phyloP scores from a whole-genome alignment of 1,284 basidiomycete genomes.

The Ceraceosorus guamensis region DNA sequence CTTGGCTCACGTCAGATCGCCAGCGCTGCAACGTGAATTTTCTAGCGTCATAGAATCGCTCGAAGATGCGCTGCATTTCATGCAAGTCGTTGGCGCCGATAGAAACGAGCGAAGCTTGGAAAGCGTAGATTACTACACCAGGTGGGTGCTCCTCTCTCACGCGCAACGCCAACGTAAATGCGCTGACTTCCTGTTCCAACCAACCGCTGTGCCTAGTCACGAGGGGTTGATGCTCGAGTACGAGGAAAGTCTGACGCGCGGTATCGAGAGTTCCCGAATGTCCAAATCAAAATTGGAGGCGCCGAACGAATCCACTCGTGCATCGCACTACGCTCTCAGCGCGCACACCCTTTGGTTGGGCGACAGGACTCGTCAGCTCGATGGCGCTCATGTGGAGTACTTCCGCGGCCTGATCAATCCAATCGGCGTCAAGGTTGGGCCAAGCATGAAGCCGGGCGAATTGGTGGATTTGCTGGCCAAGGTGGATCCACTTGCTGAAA shows the following conservation, averaged over 20 bases:
- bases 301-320: not conserved
- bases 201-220: constrained; percentile 53
- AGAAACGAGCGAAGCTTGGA: constrained; percentile 48
- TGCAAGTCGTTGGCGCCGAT: constrained; percentile 69
- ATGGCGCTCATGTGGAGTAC: constrained; percentile 81
- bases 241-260: constrained; percentile 81
- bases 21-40: constrained; percentile 70
- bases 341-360: constrained; percentile 96
- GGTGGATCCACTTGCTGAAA: constrained; percentile 69
- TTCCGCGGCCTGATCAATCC: constrained; percentile 82
- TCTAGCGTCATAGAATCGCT: constrained; percentile 74
- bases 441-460: constrained; percentile 72
- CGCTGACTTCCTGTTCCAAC: no score
- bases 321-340: constrained; percentile 67
- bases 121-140: constrained; percentile 88
- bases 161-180: no score
- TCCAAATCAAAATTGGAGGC: not conserved
- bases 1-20: constrained; percentile 78
- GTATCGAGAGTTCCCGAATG: constrained; percentile 12
- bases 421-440: constrained; percentile 93
- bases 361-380: constrained; percentile 85
- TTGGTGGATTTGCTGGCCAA: constrained; percentile 72
- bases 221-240: constrained; percentile 90
- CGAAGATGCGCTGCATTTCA: constrained; percentile 87
- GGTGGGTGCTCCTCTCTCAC: not conserved